phyloP scores from a whole-genome alignment of 148 eudicot species.

The Pharnaceum exiguum region DNA sequence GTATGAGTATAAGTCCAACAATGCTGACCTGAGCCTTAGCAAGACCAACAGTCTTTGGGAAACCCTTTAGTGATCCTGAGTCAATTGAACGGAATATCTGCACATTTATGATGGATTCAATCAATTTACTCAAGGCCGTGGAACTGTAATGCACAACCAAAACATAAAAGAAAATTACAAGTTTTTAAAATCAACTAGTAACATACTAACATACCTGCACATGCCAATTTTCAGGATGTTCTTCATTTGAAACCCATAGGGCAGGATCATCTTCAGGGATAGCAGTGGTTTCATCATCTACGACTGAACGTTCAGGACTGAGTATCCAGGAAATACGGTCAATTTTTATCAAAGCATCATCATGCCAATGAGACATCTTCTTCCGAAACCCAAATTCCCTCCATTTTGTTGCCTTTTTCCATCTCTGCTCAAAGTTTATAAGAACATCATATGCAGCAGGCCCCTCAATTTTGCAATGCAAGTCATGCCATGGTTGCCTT shows the following conservation, averaged over 20 bases:
- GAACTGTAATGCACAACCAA: not conserved
- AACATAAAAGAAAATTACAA: not conserved
- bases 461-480: conserved; percentile 87
- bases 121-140: not conserved
- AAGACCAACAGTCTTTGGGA: conserved; percentile 51
- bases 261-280: conserved; percentile 63
- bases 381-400: conserved; percentile 75
- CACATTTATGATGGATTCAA: not conserved
- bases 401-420: conserved; percentile 87
- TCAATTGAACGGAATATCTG: conserved; percentile 95
- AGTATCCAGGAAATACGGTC: conserved; percentile 99
- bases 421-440: conserved; percentile 92
- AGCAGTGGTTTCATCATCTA: conserved; percentile 32
- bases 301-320: conserved; percentile 47
- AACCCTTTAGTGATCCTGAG: conserved; percentile 87
- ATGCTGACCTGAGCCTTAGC: conserved; percentile 58
- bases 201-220: conserved; percentile 59
- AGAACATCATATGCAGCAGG: conserved; percentile 98
- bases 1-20: too few relatives aligned
- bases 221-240: conserved; percentile 77
- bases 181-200: not conserved
- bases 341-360: conserved; percentile 86
- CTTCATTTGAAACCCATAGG: conserved; percentile 60
- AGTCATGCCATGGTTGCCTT: conserved; percentile 98
- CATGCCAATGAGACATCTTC: conserved; percentile 65